Base-by-base conservation (phyloP, 2,329 filamentous ascomycete genomes). In the Zymoseptoria tritici region DNA sequence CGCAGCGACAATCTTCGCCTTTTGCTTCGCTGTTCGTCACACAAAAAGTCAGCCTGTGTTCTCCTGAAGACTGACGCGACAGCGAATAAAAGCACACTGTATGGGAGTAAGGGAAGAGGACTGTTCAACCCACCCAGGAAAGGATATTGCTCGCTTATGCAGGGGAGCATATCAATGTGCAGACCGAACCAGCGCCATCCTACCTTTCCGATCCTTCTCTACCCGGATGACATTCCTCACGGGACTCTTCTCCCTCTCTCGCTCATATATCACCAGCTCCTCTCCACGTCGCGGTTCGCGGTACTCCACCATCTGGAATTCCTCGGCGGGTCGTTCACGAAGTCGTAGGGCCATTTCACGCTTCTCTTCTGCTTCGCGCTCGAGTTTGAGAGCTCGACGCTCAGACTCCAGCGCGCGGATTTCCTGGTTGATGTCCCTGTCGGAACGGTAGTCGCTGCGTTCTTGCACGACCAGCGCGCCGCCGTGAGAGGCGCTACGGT, bases 171-270 rank as follows among this genome's bases (percentile, higher is more conserved):
- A 3, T 29, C 26, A 83, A 76, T 85, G 81, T 78, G 86, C 85
- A 72, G 88, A 89, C 76, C 90, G 83, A 80, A 89, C 89, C 79
- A 92, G 86, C 80, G 86, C 85, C 85, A 94, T 87, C 89, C 87
- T 94, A 95, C 93, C 91, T 91, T 89, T 94, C 81, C 88, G 88
- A 79, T 97, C 91, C 81, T 89, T 91, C 78, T 91, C 89, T 69
- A 96, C 85, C 68, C 88, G 81, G 64, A 89, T 79, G 57, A 86
- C 75, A 63, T 85, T 83, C 59, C 81, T 77, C 50, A 75, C 74
- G 24, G 71, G 71, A 56, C 70, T 73, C 59, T 68, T 80, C 70
- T 67, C 77, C 67, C 70, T 64, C 69, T 67, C 77, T 66, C 70
- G 64, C 81, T 75, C 72, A 21, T 68, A 69, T 56, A 77, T 73